A percentile compares a stretch with the other conserved stretches of the same genome.
Conservation (phyloP, 2,329 filamentous ascomycete genomes). For the Calonectria crousiana region DNA sequence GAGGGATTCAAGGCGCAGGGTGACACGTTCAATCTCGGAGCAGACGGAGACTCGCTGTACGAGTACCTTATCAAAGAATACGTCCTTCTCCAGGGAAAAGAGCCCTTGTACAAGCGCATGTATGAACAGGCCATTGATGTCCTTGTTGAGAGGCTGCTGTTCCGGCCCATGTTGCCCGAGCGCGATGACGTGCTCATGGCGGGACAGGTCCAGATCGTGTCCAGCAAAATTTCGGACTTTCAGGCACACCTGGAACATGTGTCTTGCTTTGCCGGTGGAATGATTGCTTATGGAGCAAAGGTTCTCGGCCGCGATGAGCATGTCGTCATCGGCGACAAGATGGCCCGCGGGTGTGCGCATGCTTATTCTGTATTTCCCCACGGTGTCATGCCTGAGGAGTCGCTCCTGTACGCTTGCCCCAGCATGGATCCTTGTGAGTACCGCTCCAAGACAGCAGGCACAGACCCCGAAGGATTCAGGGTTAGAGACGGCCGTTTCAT, state of each 20-base stretch:
- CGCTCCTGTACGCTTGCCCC: constrained; percentile 59
- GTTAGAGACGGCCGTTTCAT: constrained; percentile 34
- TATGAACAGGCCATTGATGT: constrained; percentile 63
- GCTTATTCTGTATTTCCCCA: constrained; percentile 68
- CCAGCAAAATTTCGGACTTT: constrained; percentile 43
- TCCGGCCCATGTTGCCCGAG: constrained; percentile 71
- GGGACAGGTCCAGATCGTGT: constrained; percentile 57
- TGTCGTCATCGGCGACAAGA: constrained; percentile 66
- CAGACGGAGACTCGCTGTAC: constrained; percentile 68
- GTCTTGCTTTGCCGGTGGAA: constrained; percentile 74
- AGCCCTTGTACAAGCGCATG: constrained; percentile 53
- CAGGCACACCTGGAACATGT: constrained; percentile 64
- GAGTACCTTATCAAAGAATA: constrained; percentile 77
- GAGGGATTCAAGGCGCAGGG: constrained; percentile 46
- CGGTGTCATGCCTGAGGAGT: constrained; percentile 73
- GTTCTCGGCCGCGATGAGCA: constrained; percentile 65
- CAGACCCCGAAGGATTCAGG: constrained; percentile 32
- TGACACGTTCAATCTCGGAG: constrained; percentile 59
- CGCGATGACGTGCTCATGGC: constrained; percentile 72
- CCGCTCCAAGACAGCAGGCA: constrained; percentile 11
- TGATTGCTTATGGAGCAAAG: constrained; percentile 72
- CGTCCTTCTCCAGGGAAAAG: constrained; percentile 71
- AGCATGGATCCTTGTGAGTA: constrained; percentile 41
- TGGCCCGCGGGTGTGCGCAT: constrained; percentile 74
- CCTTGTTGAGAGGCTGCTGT: constrained; percentile 72